Evolutionary conservation across 441 rosid genomes (phyloP), one percentile per base, ranked within the genome.

Genomic region (Eutrema salsugineum): DNA sequence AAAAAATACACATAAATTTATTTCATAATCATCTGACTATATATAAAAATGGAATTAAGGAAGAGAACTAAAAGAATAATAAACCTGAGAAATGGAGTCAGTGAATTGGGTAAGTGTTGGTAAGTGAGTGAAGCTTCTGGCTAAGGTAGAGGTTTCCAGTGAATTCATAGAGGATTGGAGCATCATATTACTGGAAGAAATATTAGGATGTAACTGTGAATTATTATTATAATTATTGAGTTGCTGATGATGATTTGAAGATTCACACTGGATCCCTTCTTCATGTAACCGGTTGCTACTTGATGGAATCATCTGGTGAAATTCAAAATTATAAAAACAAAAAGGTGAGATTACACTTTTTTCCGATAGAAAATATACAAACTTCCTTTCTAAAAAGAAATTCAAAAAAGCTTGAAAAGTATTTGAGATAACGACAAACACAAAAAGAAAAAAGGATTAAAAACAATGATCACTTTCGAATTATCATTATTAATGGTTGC

Each of bases 61-160:
- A 15, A 63, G 54, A 30, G 8, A 24, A 47, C n/a, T 4, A 9
- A 32, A 15, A 27, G 12, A 19, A 9, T 16, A 56, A 15, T 5
- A 68, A 83, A 89, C 97, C 90, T 84, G 87, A 30, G 87, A 76
- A 55, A 55, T 36, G 27, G 66, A 70, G 33, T 71, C 81, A 58
- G 77, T 68, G 73, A 83, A 84, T 56, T 77, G 84, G 12, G 79
- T 70, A 44, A 83, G 81, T 9, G 81, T 79, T 62, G 87, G 79
- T 58, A 88, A 76, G 27, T 82, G 91, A 51, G 78, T 79, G 77
- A 82, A 80, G 72, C 72, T 72, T 56, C 80, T 79, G 75, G 81
- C 60, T 27, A 75, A 46, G 59, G 11, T 53, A 24, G 68, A 78
- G 16, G 78, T 4, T 40, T 71, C 80, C 47, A 74, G 33, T 22